These are phyloP conservation scores for Saccharomyces uvarum DNA, from an alignment of 1,139 yeast species.

Conservation along the genomic window DNA sequence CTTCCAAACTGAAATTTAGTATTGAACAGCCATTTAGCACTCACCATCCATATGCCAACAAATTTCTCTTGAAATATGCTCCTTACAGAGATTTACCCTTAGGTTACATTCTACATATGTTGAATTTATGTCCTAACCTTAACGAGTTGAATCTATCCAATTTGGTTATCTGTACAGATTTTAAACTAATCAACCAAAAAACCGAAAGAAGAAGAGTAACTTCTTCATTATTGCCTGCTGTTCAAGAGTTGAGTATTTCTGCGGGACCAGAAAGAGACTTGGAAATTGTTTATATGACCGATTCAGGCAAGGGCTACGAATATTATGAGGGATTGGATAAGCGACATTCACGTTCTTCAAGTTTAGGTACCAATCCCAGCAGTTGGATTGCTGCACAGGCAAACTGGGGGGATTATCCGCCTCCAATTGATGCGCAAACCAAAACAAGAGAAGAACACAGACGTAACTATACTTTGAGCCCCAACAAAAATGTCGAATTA, in stretches of 20 bases:
- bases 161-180: conserved; percentile 52
- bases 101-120: conserved; percentile 55
- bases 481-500: conserved; percentile 9
- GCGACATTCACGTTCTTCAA: conserved; percentile 6
- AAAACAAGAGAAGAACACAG: conserved; percentile 15
- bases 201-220: conserved; percentile 13
- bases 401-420: conserved; percentile 16
- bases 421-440: conserved; percentile 20
- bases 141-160: conserved; percentile 45
- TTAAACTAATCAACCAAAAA: conserved; percentile 34
- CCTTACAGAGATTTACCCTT: conserved; percentile 59
- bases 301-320: conserved; percentile 25
- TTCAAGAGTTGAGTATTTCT: conserved; percentile 13
- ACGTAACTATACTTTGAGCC: conserved; percentile 9
- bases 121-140: conserved; percentile 53
- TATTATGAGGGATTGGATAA: conserved; percentile 11
- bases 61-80: conserved; percentile 49
- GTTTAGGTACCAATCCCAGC: conserved; percentile 7
- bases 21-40: conserved; percentile 11
- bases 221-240: conserved; percentile 18
- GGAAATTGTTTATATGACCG: conserved; percentile 24
- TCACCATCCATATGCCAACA: conserved; percentile 54
- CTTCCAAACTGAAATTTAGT: not conserved
- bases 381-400: conserved; percentile 9
- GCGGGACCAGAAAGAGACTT: conserved; percentile 12